phyloP scores from a whole-genome alignment of 148 eudicot genomes.

The Silene latifolia region DNA sequence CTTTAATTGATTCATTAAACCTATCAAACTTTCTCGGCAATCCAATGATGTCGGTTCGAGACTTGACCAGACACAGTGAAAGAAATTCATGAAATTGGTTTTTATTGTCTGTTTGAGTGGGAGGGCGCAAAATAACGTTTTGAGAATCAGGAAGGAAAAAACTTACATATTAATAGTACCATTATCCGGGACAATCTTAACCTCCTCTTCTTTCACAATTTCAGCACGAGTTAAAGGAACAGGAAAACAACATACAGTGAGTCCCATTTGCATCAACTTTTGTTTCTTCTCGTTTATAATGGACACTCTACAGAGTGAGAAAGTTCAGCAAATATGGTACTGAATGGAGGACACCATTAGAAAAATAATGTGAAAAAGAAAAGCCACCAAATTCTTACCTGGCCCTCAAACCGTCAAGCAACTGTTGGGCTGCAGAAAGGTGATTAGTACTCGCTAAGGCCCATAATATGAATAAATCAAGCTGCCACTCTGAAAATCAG shows the following conservation, averaged over 20 bases:
- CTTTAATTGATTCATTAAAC: too few species aligned
- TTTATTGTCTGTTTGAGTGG: too few species aligned
- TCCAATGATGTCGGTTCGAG: too few species aligned
- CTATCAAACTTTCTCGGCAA: too few species aligned
- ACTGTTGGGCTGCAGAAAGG: conserved; percentile 47
- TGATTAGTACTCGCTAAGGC: conserved; percentile 52
- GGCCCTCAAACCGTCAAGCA: conserved; percentile 53
- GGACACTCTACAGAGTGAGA: conserved; percentile 46
- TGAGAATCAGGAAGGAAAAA: too few species aligned
- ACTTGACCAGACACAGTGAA: too few species aligned
- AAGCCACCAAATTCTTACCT: conserved; percentile 34
- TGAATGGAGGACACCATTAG: background rate
- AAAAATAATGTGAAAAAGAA: background rate
- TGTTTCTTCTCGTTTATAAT: conserved; percentile 61
- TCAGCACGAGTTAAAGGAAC: background rate
- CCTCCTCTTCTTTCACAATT: too few species aligned
- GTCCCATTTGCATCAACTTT: conserved; percentile 48
- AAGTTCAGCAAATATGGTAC: background rate
- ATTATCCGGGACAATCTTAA: too few species aligned
- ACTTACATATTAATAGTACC: too few species aligned
- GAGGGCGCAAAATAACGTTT: too few species aligned
- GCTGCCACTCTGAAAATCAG: conserved; percentile 83
- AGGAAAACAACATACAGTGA: conserved; percentile 50
- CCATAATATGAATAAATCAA: conserved; percentile 73
- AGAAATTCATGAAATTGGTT: too few species aligned